Conservation (phyloP, 805 yeast genomes). For the Hanseniaspora singularis region DNA sequence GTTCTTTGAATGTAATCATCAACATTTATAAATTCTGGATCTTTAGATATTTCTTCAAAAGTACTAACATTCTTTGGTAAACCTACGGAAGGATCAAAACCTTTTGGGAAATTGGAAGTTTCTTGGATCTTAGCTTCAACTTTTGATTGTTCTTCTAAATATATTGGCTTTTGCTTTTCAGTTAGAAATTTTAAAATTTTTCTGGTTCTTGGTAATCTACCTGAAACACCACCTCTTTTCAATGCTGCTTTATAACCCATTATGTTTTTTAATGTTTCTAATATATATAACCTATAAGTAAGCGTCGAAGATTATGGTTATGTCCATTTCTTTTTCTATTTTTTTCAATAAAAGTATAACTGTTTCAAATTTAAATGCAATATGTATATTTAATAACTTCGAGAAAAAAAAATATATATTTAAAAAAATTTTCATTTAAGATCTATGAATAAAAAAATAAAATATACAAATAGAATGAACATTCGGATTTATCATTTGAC, state of each 20-base stretch:
- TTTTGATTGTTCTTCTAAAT: slow-evolving; percentile 14
- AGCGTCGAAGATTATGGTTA: not conserved
- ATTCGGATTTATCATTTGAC: too few species aligned
- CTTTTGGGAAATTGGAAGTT: slow-evolving; percentile 15
- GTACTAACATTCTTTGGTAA: slow-evolving; percentile 39
- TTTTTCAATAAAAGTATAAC: not conserved
- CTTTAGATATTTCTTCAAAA: slow-evolving; percentile 18
- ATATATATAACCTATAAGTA: not conserved
- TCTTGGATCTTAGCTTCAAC: not conserved
- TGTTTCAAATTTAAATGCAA: not conserved
- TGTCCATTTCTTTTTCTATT: not conserved
- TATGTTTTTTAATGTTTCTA: not conserved
- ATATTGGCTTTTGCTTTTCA: slow-evolving; percentile 33
- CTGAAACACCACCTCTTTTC: slow-evolving; percentile 51
- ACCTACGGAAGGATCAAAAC: slow-evolving; percentile 27
- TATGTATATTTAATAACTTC: not conserved
- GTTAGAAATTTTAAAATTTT: slow-evolving; percentile 60
- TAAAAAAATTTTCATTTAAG: not conserved
- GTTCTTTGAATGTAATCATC: slow-evolving; percentile 45
- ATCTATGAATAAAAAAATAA: not conserved
- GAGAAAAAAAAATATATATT: not conserved
- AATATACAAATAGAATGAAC: not conserved
- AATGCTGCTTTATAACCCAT: slow-evolving; percentile 39
- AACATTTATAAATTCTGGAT: slow-evolving; percentile 39
- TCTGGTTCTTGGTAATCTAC: slow-evolving; percentile 69